Evolutionary conservation across 1,139 yeast species (phyloP), one percentile per base, ranked within the genome.

Genomic region (Lodderomyces pseudojiufengensis): DNA sequence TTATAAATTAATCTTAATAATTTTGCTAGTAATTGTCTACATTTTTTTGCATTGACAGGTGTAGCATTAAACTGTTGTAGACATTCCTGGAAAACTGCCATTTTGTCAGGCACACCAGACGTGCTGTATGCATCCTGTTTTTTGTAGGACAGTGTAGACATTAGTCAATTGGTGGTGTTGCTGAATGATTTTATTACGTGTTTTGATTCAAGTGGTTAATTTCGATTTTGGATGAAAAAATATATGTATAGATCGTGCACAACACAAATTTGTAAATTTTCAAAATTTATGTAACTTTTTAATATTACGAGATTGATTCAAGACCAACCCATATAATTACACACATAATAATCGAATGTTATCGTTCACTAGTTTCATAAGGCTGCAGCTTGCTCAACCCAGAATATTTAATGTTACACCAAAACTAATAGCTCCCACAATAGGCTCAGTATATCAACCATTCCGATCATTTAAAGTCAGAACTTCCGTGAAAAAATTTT

Each of bases 81-180:
- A 67, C 97, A 90, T 60, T 90, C 96, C 65, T 92, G 99, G 61
- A 85, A 90, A 47, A 94, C 92, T 9, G 96, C 84, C 97, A 92
- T 92, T 65, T 88, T 88, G 64, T 92, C 98, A 42, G 95, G 94
- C 46, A 75, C 60, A 36, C 80, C 83, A 27, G 56, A 44, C 21
- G 58, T 42, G 47, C 76, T 84, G 45, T 60, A 61, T 56, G 85
- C 88, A 59, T 87, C 96, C 63, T 76, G 78, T 65, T 84, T 85
- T 67, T 86, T 88, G 64, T 86, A 86, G 30, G 86, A 73, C 55
- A 73, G 78, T 33, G 94, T 80, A 34, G 95, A 84, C 92, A 87
- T 86, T 12, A n/a, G 6, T 23, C 10, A 15, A 9, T 24, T 5
- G 25, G 4, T 11, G 16, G 22, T 26, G 21, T 16, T 24, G 22